Evolutionary conservation across 495 filamentous ascomycete genomes (phyloP).

Genomic region (Hypoxylon rickii): DNA sequence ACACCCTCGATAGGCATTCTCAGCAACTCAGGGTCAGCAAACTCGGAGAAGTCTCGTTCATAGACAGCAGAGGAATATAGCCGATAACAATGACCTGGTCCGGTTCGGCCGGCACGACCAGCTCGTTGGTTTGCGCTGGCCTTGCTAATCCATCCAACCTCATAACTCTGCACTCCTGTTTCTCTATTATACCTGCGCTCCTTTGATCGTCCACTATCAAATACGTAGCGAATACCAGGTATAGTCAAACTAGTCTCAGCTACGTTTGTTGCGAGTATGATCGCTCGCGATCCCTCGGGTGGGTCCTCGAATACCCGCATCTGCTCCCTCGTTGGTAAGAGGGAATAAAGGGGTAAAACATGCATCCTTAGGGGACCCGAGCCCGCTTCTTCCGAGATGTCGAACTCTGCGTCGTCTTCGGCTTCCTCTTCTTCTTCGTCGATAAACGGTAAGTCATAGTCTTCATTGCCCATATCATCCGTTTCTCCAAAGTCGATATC

Average conservation of each 20-base stretch:
- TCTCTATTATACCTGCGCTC: constrained; percentile 82
- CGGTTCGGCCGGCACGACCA: constrained; percentile 93
- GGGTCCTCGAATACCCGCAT: constrained; percentile 89
- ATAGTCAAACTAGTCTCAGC: constrained; percentile 98
- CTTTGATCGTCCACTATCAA: constrained; percentile 89
- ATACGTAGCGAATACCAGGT: constrained; percentile 92
- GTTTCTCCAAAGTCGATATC: constrained; percentile 79
- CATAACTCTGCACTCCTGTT: constrained; percentile 93
- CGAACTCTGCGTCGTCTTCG: constrained; percentile 64
- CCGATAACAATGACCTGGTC: constrained; percentile 93
- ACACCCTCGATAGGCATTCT: constrained; percentile 91
- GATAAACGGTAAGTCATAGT: constrained; percentile 40
- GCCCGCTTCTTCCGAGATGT: constrained; percentile 56
- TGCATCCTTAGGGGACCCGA: constrained; percentile 67
- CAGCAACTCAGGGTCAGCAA: constrained; percentile 85
- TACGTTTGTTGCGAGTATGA: constrained; percentile 94
- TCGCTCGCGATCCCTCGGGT: constrained; percentile 80
- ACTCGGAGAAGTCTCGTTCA: constrained; percentile 86
- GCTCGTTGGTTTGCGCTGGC: constrained; percentile 91
- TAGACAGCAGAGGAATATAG: constrained; percentile 94
- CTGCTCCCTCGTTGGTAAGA: constrained; percentile 92
- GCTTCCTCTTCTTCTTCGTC: constrained; percentile 57
- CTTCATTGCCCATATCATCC: constrained; percentile 51
- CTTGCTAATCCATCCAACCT: constrained; percentile 96
- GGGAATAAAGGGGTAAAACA: constrained; percentile 88